Conservation (phyloP, 2,329 filamentous ascomycete genomes). For the Microdochium nivale region DNA sequence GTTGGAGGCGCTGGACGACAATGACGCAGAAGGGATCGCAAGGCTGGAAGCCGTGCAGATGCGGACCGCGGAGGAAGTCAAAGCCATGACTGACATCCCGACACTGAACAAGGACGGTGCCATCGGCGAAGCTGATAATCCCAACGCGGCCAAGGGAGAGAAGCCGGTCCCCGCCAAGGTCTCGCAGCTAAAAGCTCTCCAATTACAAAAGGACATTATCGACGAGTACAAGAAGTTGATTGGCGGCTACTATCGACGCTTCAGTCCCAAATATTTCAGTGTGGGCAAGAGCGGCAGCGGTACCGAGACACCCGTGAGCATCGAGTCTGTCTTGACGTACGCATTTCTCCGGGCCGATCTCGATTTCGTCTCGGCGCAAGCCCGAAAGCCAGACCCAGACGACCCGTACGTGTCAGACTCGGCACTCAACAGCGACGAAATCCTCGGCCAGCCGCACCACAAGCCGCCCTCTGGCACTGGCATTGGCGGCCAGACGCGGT, state of each 20-base stretch:
- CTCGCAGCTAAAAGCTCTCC: slow-evolving; percentile 50
- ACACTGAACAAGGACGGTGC: slow-evolving; percentile 20
- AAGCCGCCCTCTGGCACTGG: slow-evolving; percentile 44
- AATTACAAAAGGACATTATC: slow-evolving; percentile 64
- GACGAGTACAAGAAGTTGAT: slow-evolving; percentile 74
- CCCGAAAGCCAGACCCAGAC: slow-evolving; percentile 66
- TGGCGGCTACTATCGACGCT: slow-evolving; percentile 89
- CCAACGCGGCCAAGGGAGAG: slow-evolving; percentile 26
- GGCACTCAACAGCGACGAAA: slow-evolving; percentile 77
- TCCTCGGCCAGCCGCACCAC: slow-evolving; percentile 56
- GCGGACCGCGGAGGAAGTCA: slow-evolving; percentile 38
- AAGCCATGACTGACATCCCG: slow-evolving; percentile 25
- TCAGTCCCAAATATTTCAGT: slow-evolving; percentile 71
- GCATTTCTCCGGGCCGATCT: slow-evolving; percentile 90
- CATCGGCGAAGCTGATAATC: slow-evolving; percentile 26
- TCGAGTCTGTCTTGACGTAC: slow-evolving; percentile 78
- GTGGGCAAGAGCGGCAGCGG: slow-evolving; percentile 22
- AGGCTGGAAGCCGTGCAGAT: slow-evolving; percentile 35
- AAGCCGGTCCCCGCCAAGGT: slow-evolving; percentile 39
- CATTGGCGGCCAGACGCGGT: slow-evolving; percentile 70
- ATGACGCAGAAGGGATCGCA: slow-evolving; percentile 20
- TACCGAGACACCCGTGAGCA: slow-evolving; percentile 40
- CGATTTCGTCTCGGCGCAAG: slow-evolving; percentile 87
- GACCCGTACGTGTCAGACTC: slow-evolving; percentile 64
- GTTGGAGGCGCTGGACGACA: slow-evolving; percentile 8